phyloP scores from a whole-genome alignment of 2,329 filamentous ascomycete genomes.

The Fusarium caatingaense region DNA sequence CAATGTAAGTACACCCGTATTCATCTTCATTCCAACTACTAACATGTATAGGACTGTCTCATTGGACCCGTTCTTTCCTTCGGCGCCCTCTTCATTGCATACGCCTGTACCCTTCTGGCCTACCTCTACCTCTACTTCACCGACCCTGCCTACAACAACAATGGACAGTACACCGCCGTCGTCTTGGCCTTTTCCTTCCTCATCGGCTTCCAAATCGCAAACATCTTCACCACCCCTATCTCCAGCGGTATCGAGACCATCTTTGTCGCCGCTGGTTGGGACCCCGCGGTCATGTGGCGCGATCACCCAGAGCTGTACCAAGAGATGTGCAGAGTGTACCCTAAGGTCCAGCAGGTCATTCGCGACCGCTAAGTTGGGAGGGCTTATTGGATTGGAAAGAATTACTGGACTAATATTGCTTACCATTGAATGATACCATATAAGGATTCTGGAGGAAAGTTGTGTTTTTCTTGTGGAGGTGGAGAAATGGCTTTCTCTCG shows the following conservation, averaged over 20 bases:
- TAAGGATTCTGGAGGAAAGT: constrained; percentile 7
- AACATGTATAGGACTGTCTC: constrained; percentile 72
- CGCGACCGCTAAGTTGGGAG: constrained; percentile 47
- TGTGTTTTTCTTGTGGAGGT: background rate
- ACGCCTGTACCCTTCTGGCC: constrained; percentile 81
- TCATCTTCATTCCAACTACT: constrained; percentile 6
- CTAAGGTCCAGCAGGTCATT: constrained; percentile 82
- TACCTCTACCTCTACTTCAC: constrained; percentile 91
- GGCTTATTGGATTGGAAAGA: background rate
- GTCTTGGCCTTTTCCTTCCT: constrained; percentile 88
- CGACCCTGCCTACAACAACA: constrained; percentile 78
- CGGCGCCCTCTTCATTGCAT: constrained; percentile 85
- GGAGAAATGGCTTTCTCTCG: background rate
- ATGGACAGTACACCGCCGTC: constrained; percentile 77
- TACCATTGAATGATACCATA: constrained; percentile 28
- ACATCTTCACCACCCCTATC: constrained; percentile 89
- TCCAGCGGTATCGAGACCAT: constrained; percentile 91
- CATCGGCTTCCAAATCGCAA: constrained; percentile 88
- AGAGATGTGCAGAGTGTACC: constrained; percentile 83
- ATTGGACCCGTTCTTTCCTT: constrained; percentile 80
- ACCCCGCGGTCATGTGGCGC: constrained; percentile 78
- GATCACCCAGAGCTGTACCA: constrained; percentile 86
- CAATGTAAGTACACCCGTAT: constrained; percentile 61
- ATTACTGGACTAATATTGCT: background rate
- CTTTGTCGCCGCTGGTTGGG: constrained; percentile 81